Conservation (phyloP, 257 asterid genomes). For the Przewalskia tangutica region DNA sequence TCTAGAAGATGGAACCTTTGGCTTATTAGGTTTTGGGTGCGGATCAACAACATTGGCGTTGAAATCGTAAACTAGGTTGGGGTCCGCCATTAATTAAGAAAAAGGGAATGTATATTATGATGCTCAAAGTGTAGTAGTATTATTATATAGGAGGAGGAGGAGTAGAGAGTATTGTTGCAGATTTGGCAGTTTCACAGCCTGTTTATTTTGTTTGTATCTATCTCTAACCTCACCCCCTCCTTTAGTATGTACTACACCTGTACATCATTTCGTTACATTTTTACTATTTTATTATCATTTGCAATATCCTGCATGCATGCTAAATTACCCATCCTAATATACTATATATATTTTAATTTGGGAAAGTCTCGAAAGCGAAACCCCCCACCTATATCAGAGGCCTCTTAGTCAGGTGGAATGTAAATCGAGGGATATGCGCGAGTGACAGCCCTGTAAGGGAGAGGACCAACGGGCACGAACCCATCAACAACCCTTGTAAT, state of each 20-base stretch:
- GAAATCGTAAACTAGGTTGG: not conserved
- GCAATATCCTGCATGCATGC: not conserved
- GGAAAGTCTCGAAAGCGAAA: too few species aligned
- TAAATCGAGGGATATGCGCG: too few species aligned
- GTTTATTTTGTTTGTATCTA: not conserved
- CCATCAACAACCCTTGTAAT: too few species aligned
- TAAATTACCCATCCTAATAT: too few species aligned
- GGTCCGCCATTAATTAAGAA: not conserved
- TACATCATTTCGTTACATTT: not conserved
- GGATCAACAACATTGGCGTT: too few species aligned
- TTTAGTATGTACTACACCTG: not conserved
- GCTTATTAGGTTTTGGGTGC: not conserved
- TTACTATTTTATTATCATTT: not conserved
- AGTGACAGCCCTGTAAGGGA: too few species aligned
- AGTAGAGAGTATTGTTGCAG: not conserved
- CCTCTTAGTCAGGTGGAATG: too few species aligned
- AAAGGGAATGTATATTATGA: not conserved
- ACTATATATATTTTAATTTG: too few species aligned
- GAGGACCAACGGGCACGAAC: too few species aligned
- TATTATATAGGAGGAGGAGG: not conserved
- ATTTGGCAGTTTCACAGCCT: not conserved
- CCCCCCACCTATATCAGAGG: too few species aligned
- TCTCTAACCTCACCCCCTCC: not conserved
- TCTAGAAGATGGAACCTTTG: slow-evolving; percentile 11
- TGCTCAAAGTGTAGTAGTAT: not conserved